Evolutionary conservation across 495 filamentous ascomycete species (phyloP), one percentile per base, ranked within the genome.

Genomic region (Neurospora sp.): DNA sequence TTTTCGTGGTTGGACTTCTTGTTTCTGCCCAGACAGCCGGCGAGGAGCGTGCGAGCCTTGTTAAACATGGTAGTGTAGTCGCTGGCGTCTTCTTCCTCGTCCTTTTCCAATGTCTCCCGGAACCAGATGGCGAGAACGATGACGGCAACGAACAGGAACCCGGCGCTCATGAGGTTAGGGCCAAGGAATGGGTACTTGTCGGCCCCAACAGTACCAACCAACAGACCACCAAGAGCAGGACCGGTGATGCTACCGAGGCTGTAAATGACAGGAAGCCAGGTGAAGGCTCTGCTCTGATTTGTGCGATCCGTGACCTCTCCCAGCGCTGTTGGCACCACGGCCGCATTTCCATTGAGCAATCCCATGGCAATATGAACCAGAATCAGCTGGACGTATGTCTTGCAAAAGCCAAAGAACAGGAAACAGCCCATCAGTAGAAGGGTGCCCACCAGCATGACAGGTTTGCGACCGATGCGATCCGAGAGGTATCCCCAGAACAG

Each of bases 301-400:
- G 91, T 94, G 48, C 92, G 89, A 78, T 98, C 95, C 2, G 96
- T 99, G 72, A 99, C 91, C 80, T 99, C 96, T 12, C 96, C 96
- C 37, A 99, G 84, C 72, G 94, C 96, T 2, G 96, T 97, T 37
- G 93, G 94, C 3, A 99, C 92, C 23, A 98, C 88, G 7, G 87
- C 88, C 4, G 88, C 87, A 76, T 99, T 99, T 12, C 96, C 96
- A 79, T 98, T 98, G 31, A 96, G 89, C 62, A 97, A 77, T 14
- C 96, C 96, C 93, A 97, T 97, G 48, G 95, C 82, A 0, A 90
- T 89, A 79, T 99, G 96, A 11, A 97, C 94, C 27, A 90, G 62
- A 7, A 97, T 86, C 10, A 97, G 90, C 77, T 98, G 94, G 85
- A 87, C 90, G 38, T 97, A 88, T 1, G 87, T 94, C 75, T 82